Evolutionary conservation across 306 rosid genomes (phyloP), one percentile per base, ranked within the genome.

Genomic region (Begonia fuchsioides): DNA sequence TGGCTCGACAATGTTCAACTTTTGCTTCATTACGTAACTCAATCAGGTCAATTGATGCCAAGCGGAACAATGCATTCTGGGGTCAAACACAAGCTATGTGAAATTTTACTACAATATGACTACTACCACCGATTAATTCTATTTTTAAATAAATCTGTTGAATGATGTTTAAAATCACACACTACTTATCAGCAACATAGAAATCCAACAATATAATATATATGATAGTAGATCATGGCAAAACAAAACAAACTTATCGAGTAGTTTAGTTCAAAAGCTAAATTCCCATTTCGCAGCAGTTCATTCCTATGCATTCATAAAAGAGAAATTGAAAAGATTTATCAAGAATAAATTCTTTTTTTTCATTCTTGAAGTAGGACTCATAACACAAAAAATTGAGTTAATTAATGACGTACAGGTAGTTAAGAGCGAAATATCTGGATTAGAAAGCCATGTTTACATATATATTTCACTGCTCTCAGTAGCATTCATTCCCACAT

Each of bases 1-100:
- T 86, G 40, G 99, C 99, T 20, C 99, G 85, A 68, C 99, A 92
- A 39, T 60, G 72, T 71, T 92, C 99, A 51, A 92, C 77, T 75
- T 80, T 92, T 43, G 99, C 92, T 69, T 92, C 94, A 60, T 86
- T 83, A 58, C 99, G 86, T 68, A 92, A 66, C 47, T 86, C 93
- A 66, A 69, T 71, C 44, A 82, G 80, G 70, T 92, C 88, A 65
- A 82, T 72, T 10, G 94, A 67, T 54, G 99, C 99, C 73, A 92
- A 68, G 65, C 68, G 87, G 63, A 69, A 86, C 76, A 92, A 63
- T 52, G 99, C 79, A 52, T 75, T 94, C 99, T 92, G 78, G 50
- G 74, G 68, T 56, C 18, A 49, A 60, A 47, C 54, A 57, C 14
- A 70, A 52, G 48, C 41, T 13, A 51, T 35, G 14, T 9, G 39